Evolutionary conservation across 2,329 filamentous ascomycete genomes (phyloP).

Genomic region (Curvularia lunata): DNA sequence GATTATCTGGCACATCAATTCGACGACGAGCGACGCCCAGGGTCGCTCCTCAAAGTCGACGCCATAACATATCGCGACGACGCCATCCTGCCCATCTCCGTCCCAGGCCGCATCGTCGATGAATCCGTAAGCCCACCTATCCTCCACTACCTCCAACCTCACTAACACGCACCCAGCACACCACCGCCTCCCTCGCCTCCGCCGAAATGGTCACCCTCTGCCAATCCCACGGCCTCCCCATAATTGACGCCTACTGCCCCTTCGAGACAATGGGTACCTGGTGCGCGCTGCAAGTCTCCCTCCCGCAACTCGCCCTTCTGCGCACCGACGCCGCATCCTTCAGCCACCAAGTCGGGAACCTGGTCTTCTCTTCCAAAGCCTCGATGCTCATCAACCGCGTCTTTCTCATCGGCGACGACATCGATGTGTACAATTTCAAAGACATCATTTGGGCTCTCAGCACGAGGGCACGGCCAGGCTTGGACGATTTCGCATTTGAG

Average conservation of each 20-base stretch:
- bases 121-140: background rate
- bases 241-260: background rate
- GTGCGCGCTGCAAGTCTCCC: constrained; percentile 1
- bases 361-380: background rate
- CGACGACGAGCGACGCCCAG: constrained; percentile 1
- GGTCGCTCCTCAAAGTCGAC: background rate
- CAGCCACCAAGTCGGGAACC: background rate
- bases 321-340: background rate
- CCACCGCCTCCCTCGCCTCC: background rate
- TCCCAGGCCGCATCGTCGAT: background rate
- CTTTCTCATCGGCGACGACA: constrained; percentile 1
- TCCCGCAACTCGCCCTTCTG: background rate
- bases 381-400: constrained; percentile 1
- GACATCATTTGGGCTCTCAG: background rate
- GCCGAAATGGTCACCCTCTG: constrained; percentile 1
- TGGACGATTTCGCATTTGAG: background rate
- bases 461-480: background rate
- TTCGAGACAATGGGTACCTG: background rate
- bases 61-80: background rate
- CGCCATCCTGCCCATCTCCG: background rate
- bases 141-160: background rate
- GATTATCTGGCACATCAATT: constrained; percentile 3
- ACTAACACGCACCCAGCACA: background rate
- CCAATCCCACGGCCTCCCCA: background rate
- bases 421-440: background rate